Percentiles rank a stretch among this genome's conserved stretches.
Conservation (phyloP, 2,329 filamentous ascomycete genomes). For the Tolypocladium ophioglossoides region DNA sequence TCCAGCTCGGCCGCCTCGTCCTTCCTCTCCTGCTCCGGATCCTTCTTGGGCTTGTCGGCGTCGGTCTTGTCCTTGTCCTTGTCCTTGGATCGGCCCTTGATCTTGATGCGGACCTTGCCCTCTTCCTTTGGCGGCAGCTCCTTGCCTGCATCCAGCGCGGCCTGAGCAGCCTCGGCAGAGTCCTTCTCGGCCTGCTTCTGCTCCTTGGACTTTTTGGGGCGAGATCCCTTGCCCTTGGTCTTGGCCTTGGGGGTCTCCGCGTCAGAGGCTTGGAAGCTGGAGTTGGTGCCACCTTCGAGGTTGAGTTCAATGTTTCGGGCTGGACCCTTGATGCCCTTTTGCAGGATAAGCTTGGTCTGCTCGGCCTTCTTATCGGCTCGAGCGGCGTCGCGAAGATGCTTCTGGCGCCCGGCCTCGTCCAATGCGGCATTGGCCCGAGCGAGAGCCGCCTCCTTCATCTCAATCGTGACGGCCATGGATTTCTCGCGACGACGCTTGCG, state of each 20-base stretch:
- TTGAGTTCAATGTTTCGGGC: slow-evolving; percentile 64
- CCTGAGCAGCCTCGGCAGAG: slow-evolving; percentile 79
- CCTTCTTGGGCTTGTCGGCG: slow-evolving; percentile 28
- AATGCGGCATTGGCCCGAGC: slow-evolving; percentile 67
- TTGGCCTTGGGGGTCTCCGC: slow-evolving; percentile 40
- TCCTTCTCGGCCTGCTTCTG: slow-evolving; percentile 74
- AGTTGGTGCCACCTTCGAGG: slow-evolving; percentile 75
- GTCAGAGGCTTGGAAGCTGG: slow-evolving; percentile 66
- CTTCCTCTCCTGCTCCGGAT: slow-evolving; percentile 40
- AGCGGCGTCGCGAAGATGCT: slow-evolving; percentile 75
- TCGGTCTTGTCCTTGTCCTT: slow-evolving; percentile 32
- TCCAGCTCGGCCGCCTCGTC: slow-evolving; percentile 44
- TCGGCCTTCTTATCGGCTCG: slow-evolving; percentile 87
- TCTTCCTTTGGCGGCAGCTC: slow-evolving; percentile 52
- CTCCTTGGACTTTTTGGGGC: slow-evolving; percentile 85
- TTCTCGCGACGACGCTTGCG: slow-evolving; percentile 92
- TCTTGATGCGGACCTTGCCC: slow-evolving; percentile 52
- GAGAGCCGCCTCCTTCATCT: slow-evolving; percentile 77
- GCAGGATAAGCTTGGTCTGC: slow-evolving; percentile 77
- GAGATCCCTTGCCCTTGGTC: slow-evolving; percentile 47
- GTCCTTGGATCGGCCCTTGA: slow-evolving; percentile 41
- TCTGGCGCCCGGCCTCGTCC: slow-evolving; percentile 73
- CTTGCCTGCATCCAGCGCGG: slow-evolving; percentile 68
- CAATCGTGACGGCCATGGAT: slow-evolving; percentile 86
- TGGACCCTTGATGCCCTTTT: slow-evolving; percentile 75